Conservation (phyloP, 441 rosid genomes). For the Corymbia citriodora region DNA sequence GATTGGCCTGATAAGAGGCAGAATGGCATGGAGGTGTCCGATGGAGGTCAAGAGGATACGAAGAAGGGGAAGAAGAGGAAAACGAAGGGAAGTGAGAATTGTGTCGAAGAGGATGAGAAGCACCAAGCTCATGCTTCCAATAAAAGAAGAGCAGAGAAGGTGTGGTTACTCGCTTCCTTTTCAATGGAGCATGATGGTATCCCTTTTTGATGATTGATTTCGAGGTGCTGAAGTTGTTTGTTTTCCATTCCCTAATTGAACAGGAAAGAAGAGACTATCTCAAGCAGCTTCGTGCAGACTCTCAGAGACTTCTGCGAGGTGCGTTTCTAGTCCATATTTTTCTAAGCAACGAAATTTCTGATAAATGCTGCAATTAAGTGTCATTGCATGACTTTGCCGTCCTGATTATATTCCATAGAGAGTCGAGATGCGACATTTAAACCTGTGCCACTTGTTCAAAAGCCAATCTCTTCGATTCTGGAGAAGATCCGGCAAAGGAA, state of each 20-base stretch:
- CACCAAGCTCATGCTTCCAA: constrained; percentile 19
- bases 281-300: constrained; percentile 64
- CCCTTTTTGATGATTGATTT: neutral
- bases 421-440: constrained; percentile 75
- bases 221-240: neutral
- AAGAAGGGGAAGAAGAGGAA: constrained; percentile 36
- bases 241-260: neutral
- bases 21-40: neutral
- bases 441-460: constrained; percentile 58
- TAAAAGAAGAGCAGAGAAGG: constrained; percentile 55
- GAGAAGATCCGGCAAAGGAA: constrained; percentile 85
- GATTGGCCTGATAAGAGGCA: constrained; percentile 13
- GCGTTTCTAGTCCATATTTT: neutral
- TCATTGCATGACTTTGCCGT: neutral
- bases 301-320: constrained; percentile 94
- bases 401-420: constrained; percentile 29
- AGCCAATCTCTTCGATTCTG: constrained; percentile 75
- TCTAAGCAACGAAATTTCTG: neutral
- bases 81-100: constrained; percentile 1
- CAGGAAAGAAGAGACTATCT: constrained; percentile 68
- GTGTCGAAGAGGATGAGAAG: constrained; percentile 26
- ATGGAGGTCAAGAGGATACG: neutral
- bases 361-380: neutral
- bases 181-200: neutral
- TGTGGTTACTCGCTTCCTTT: neutral